Percentiles rank a stretch among this genome's conserved stretches.
Evolutionary conservation across 2,329 filamentous ascomycete species (phyloP).

Genomic region (Clonostachys byssicola): DNA sequence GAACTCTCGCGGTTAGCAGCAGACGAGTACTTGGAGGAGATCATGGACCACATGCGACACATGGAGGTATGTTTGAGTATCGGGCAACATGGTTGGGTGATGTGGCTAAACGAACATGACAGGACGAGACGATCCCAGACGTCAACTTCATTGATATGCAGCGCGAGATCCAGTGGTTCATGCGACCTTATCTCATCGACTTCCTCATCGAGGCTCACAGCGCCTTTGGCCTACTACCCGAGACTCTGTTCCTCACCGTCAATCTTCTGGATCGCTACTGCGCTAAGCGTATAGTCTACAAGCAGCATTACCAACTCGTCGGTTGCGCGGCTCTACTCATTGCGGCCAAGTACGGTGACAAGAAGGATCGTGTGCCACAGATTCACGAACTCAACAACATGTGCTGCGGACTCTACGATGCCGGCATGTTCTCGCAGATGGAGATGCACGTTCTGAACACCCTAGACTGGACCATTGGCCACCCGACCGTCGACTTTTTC

Average conservation of each 20-base stretch:
- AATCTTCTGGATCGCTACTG: conserved; percentile 98
- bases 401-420: conserved; percentile 97
- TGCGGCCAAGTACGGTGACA: conserved; percentile 96
- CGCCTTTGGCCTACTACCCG: conserved; percentile 88
- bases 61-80: conserved; percentile 69
- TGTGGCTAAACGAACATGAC: conserved; percentile 14
- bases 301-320: conserved; percentile 97
- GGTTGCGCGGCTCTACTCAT: conserved; percentile 95
- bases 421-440: conserved; percentile 99
- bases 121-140: conserved; percentile 85
- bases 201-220: conserved; percentile 97
- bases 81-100: background rate
- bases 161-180: conserved; percentile 99
- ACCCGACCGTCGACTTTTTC: conserved; percentile 94
- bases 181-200: conserved; percentile 96
- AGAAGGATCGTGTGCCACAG: conserved; percentile 97
- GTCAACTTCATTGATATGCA: conserved; percentile 98
- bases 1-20: conserved; percentile 81
- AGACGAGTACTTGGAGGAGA: conserved; percentile 91
- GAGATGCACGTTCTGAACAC: conserved; percentile 99
- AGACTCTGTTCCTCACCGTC: conserved; percentile 92
- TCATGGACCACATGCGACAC: conserved; percentile 87
- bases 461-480: conserved; percentile 91
- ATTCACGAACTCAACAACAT: conserved; percentile 97
- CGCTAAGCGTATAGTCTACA: conserved; percentile 96